Conservation (phyloP, 345 rosid genomes). For the Citrus hindsii region DNA sequence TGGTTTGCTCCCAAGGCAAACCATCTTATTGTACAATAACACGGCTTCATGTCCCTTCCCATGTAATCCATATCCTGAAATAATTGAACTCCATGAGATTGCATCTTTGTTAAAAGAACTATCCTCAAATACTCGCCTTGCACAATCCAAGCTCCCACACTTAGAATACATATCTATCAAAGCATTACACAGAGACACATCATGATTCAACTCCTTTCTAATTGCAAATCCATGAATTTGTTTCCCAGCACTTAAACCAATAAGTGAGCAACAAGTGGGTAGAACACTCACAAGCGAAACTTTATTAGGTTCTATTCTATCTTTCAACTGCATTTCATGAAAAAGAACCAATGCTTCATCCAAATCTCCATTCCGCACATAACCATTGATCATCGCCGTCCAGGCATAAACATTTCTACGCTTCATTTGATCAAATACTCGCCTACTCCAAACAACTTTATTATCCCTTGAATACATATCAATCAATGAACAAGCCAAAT, state of each 20-base stretch:
- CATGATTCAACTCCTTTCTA: conserved; percentile 33
- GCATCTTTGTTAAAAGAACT: conserved; percentile 37
- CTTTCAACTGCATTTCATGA: conserved; percentile 44
- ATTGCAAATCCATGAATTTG: conserved; percentile 62
- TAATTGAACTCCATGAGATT: conserved; percentile 69
- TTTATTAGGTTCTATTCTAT: conserved; percentile 44
- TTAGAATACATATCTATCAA: conserved; percentile 61
- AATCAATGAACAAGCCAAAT: conserved; percentile 59
- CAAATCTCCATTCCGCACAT: conserved; percentile 34
- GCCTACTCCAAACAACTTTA: conserved; percentile 26
- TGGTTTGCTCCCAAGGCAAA: conserved; percentile 41
- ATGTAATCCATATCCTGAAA: conserved; percentile 64
- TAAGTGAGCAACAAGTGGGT: conserved; percentile 49
- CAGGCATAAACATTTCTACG: conserved; percentile 49
- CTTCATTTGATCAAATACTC: conserved; percentile 41
- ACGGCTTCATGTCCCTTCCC: conserved; percentile 71
- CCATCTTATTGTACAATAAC: conserved; percentile 46
- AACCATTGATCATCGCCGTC: conserved; percentile 72
- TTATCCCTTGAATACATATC: conserved; percentile 51
- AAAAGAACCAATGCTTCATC: conserved; percentile 54
- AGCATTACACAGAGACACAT: conserved; percentile 51
- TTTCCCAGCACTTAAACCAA: conserved; percentile 44
- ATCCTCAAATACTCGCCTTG: conserved; percentile 48
- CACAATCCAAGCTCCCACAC: conserved; percentile 52
- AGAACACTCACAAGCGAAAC: conserved; percentile 60